Evolutionary conservation across 2,329 filamentous ascomycete species (phyloP).

Genomic region (Cyphellophora europaea): DNA sequence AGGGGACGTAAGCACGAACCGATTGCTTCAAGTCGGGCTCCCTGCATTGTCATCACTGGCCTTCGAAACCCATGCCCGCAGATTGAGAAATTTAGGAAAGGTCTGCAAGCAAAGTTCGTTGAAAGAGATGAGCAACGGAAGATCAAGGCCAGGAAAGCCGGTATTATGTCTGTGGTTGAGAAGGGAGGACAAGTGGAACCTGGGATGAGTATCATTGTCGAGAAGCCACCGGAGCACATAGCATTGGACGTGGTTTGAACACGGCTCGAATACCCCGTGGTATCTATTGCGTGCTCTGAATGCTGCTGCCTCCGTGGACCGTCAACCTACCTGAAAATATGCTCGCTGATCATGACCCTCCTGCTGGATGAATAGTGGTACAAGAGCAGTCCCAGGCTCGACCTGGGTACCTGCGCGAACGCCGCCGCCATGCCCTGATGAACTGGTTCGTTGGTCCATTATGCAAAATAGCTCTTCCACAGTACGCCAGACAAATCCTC

Average conservation of each 20-base stretch:
- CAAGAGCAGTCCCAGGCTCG: too few relatives aligned
- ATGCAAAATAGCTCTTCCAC: conserved; percentile 99
- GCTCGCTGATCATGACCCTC: too few relatives aligned
- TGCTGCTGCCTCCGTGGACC: too few relatives aligned
- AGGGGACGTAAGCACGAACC: conserved; percentile 2
- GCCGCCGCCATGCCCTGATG: too few relatives aligned
- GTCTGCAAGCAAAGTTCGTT: conserved; percentile 14
- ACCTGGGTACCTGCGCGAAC: too few relatives aligned
- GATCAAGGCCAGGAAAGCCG: conserved; percentile 16
- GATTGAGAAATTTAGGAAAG: conserved; percentile 15
- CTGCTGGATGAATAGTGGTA: too few relatives aligned
- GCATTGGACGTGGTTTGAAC: background rate
- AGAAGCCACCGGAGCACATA: conserved; percentile 8
- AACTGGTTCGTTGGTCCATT: too few relatives aligned
- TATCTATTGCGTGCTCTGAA: too few relatives aligned
- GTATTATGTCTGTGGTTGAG: conserved; percentile 19
- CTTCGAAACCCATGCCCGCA: conserved; percentile 17
- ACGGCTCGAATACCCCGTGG: too few relatives aligned
- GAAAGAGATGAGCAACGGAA: conserved; percentile 11
- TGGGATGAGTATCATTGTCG: conserved; percentile 18
- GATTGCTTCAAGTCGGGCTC: conserved; percentile 1
- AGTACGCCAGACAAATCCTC: conserved; percentile 93
- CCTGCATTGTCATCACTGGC: conserved; percentile 12
- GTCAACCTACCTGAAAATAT: too few relatives aligned
- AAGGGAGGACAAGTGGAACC: conserved; percentile 14